A percentile compares a stretch with the other conserved stretches of the same genome.
Evolutionary conservation across 345 rosid genomes (phyloP).

Genomic region (Citrus unshiu): DNA sequence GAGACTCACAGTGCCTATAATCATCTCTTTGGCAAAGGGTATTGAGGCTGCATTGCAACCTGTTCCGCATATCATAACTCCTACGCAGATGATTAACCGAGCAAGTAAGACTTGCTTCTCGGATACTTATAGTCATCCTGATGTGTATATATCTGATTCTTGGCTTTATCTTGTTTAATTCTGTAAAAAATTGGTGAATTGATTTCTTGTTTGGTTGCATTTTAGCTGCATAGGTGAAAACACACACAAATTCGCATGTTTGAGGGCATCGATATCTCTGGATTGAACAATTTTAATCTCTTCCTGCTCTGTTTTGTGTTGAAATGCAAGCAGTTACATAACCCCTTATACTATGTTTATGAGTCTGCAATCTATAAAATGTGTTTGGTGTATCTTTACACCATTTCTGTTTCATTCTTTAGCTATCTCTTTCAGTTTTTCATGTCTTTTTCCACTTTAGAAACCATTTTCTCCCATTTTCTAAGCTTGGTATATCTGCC

Average conservation of each 20-base stretch:
- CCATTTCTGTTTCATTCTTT: not conserved
- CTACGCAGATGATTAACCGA: slow-evolving; percentile 66
- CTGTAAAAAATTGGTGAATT: not conserved
- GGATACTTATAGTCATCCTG: not conserved
- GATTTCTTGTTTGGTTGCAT: not conserved
- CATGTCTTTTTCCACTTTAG: not conserved
- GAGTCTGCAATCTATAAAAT: not conserved
- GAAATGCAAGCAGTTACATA: not conserved
- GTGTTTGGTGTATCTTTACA: not conserved
- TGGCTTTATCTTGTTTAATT: not conserved
- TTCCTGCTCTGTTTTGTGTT: not conserved
- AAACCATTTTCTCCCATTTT: not conserved
- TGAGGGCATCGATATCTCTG: not conserved
- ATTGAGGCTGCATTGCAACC: slow-evolving; percentile 74
- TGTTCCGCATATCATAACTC: slow-evolving; percentile 69
- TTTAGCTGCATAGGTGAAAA: not conserved
- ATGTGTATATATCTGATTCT: not conserved
- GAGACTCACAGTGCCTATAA: slow-evolving; percentile 59
- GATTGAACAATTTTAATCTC: not conserved
- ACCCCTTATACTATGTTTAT: not conserved
- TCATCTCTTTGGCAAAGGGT: slow-evolving; percentile 75
- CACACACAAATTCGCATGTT: not conserved
- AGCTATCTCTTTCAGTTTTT: not conserved
- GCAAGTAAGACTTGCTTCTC: slow-evolving; percentile 48
- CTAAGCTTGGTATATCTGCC: slow-evolving; percentile 5